These are phyloP conservation scores for Talaromyces sp. DNA, from an alignment of 2,329 filamentous ascomycete species.

Conservation along the genomic window DNA sequence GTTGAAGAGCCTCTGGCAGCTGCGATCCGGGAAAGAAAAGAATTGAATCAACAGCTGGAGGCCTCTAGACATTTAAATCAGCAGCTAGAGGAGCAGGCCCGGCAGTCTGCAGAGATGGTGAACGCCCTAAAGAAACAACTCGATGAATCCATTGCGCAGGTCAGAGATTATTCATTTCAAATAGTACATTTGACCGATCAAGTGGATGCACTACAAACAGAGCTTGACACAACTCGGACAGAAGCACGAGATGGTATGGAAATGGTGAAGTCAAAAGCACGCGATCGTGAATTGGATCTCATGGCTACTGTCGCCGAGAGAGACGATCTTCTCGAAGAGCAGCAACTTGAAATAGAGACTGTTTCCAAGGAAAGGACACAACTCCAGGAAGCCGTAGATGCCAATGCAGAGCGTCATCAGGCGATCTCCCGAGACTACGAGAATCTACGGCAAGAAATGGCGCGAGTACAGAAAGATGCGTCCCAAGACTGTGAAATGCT, in stretches of 20 bases:
- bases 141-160: slow-evolving; percentile 33
- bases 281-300: slow-evolving; percentile 42
- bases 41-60: slow-evolving; percentile 37
- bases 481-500: slow-evolving; percentile 24
- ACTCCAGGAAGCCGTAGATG: slow-evolving; percentile 15
- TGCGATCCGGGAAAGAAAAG: slow-evolving; percentile 34
- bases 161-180: slow-evolving; percentile 38
- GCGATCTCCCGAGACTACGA: slow-evolving; percentile 23
- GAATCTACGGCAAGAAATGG: background rate
- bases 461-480: slow-evolving; percentile 18
- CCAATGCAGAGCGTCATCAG: slow-evolving; percentile 23
- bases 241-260: slow-evolving; percentile 30
- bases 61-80: slow-evolving; percentile 7
- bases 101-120: slow-evolving; percentile 35
- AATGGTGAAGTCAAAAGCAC: slow-evolving; percentile 28
- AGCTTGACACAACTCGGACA: slow-evolving; percentile 37
- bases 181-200: slow-evolving; percentile 35
- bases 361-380: slow-evolving; percentile 22
- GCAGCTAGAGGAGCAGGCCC: slow-evolving; percentile 25
- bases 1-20: slow-evolving; percentile 53
- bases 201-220: slow-evolving; percentile 30
- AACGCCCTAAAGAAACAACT: slow-evolving; percentile 42
- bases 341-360: slow-evolving; percentile 34
- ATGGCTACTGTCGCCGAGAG: slow-evolving; percentile 43
- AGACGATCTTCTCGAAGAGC: slow-evolving; percentile 44